Percentiles rank a stretch among this genome's conserved stretches.
Evolutionary conservation across 805 yeast genomes (phyloP).

Genomic region (Starmerella apicola): DNA sequence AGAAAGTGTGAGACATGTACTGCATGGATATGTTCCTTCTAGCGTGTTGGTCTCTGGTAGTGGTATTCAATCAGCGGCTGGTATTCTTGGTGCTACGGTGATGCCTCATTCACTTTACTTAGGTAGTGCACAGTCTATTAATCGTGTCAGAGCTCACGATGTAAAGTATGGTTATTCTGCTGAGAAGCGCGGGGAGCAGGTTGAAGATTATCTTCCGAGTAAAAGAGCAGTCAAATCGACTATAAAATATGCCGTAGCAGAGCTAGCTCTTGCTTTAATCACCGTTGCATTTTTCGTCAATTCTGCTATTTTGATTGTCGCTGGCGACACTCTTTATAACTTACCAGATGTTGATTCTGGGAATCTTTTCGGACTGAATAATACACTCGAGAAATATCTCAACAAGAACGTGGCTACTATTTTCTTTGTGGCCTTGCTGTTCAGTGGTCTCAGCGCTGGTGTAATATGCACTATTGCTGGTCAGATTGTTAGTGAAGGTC

Average conservation of each 20-base stretch:
- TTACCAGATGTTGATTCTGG: slow-evolving; percentile 59
- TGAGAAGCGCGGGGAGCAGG: slow-evolving; percentile 16
- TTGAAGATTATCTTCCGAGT: slow-evolving; percentile 50
- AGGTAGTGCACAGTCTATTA: slow-evolving; percentile 82
- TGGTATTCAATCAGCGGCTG: slow-evolving; percentile 70
- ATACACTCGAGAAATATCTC: slow-evolving; percentile 44
- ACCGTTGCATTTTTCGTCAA: slow-evolving; percentile 80
- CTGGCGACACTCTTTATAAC: slow-evolving; percentile 65
- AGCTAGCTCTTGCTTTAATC: slow-evolving; percentile 55
- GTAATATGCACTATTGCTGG: slow-evolving; percentile 90
- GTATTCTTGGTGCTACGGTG: slow-evolving; percentile 84
- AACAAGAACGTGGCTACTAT: slow-evolving; percentile 72
- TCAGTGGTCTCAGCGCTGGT: slow-evolving; percentile 86
- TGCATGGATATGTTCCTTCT: slow-evolving; percentile 55
- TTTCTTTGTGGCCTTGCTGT: slow-evolving; percentile 71
- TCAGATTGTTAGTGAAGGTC: slow-evolving; percentile 86
- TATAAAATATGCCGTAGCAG: slow-evolving; percentile 58
- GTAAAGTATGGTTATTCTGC: slow-evolving; percentile 41
- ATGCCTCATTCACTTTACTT: slow-evolving; percentile 88
- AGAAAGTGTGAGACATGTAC: slow-evolving; percentile 43
- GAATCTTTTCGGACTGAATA: slow-evolving; percentile 67
- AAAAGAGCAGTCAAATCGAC: slow-evolving; percentile 60
- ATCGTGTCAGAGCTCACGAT: slow-evolving; percentile 71
- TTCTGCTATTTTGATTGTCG: slow-evolving; percentile 65
- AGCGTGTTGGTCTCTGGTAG: slow-evolving; percentile 39